These are phyloP conservation scores for Diaporthe velutina DNA, from an alignment of 2,329 filamentous ascomycete genomes.

Conservation along the genomic window DNA sequence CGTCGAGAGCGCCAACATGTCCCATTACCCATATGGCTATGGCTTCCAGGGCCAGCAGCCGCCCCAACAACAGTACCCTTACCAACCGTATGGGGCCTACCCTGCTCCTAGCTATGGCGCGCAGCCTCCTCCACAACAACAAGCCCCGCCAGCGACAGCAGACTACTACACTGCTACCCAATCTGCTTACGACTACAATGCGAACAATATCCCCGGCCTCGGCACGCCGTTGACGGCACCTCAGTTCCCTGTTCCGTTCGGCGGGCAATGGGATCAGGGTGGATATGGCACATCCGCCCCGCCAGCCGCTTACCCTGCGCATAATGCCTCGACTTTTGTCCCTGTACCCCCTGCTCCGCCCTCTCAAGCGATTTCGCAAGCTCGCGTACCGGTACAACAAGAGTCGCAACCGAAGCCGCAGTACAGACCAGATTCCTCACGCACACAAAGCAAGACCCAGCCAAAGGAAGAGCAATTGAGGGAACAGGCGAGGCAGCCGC, in stretches of 20 bases:
- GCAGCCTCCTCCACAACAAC: slow-evolving; percentile 37
- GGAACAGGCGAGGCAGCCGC: slow-evolving; percentile 25
- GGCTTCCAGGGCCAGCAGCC: slow-evolving; percentile 48
- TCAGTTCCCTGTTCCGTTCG: slow-evolving; percentile 32
- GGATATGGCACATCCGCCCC: slow-evolving; percentile 1
- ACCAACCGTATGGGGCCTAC: slow-evolving; percentile 41
- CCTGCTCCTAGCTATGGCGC: slow-evolving; percentile 39
- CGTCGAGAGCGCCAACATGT: slow-evolving; percentile 51
- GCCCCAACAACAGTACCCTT: slow-evolving; percentile 44
- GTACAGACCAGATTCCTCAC: slow-evolving; percentile 5
- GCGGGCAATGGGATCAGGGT: slow-evolving; percentile 26
- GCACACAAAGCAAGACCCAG: slow-evolving; percentile 16
- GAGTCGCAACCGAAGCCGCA: slow-evolving; percentile 1
- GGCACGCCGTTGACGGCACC: slow-evolving; percentile 44
- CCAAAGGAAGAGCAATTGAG: background rate
- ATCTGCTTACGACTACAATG: slow-evolving; percentile 54
- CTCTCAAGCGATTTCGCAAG: slow-evolving; percentile 15
- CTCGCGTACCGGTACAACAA: background rate
- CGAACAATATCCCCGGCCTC: slow-evolving; percentile 54
- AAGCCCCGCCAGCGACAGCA: slow-evolving; percentile 35
- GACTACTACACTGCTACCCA: slow-evolving; percentile 49
- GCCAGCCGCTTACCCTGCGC: slow-evolving; percentile 26
- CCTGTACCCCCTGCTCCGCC: slow-evolving; percentile 6
- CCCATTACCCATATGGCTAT: slow-evolving; percentile 54
- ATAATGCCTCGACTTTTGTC: slow-evolving; percentile 10